Conservation (phyloP, 345 rosid genomes). For the Eucalyptus curtisii region DNA sequence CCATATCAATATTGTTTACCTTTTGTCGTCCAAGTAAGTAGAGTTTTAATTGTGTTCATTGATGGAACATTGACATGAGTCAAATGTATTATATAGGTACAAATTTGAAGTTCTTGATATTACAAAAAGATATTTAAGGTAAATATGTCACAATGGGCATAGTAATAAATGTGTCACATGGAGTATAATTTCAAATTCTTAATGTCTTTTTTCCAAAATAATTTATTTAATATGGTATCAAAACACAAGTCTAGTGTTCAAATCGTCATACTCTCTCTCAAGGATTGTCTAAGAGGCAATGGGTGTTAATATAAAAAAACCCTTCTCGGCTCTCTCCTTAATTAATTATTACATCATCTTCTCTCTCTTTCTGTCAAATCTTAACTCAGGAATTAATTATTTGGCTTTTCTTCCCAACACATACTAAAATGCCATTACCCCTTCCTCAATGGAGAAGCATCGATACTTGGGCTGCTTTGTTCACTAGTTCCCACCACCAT, state of each 20-base stretch:
- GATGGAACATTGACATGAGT: background rate
- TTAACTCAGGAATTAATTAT: background rate
- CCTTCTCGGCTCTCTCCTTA: background rate
- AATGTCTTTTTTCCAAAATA: background rate
- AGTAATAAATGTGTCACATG: background rate
- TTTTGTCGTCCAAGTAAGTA: background rate
- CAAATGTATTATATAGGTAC: background rate
- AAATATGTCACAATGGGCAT: too few relatives aligned
- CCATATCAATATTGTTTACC: fast-evolving
- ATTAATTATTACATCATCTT: background rate
- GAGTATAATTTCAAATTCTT: background rate
- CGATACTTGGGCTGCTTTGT: background rate
- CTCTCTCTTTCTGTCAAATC: background rate
- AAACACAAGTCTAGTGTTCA: background rate
- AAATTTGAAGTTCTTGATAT: too few relatives aligned
- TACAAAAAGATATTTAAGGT: too few relatives aligned
- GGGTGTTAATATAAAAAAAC: background rate
- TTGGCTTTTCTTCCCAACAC: background rate
- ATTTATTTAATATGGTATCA: background rate
- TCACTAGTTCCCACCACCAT: background rate
- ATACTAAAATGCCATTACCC: background rate
- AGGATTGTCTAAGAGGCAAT: background rate
- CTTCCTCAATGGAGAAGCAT: background rate
- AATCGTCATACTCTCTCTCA: background rate
- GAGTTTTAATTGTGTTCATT: background rate